Evolutionary conservation across 441 rosid genomes (phyloP), one percentile per base, ranked within the genome.

Genomic region (Arabidopsis hybrid): DNA sequence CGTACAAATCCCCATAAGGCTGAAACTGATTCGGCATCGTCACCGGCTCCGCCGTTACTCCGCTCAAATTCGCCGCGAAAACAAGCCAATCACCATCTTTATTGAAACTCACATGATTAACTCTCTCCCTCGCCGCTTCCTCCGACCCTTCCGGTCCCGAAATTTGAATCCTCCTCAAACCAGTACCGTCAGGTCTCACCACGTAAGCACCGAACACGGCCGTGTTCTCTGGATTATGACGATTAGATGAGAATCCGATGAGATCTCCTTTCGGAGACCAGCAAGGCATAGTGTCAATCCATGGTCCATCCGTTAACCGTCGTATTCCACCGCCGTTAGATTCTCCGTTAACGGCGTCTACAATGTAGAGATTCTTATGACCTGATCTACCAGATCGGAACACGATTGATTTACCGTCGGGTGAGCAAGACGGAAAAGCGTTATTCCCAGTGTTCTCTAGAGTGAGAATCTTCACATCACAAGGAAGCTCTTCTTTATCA

Each of bases 241-340:
- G 82, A 50, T 90, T 93, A 0, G 95, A 91, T 3, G 98, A 91
- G 78, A 93, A 93, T 0, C 95, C 98, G 12, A 93, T 93, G n/a
- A 93, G 86, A 68, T 93, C 92, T 1, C 92, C 93, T 2, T 64
- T 72, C 0, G 95, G 95, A 1, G 97, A 91, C 98, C 97, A 93
- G 29, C 82, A 68, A 1, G 97, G 98, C 98, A 91, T 93, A 2
- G 97, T 89, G 46, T 91, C 96, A 38, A 86, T 86, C 88, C 98
- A 93, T 8, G 88, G 81, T 1, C 98, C 97, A 0, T 87, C 79
- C 8, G 94, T 93, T 50, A 93, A 71, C 55, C 69, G 88, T n/a
- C 88, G 85, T 12, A 71, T 71, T 6, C 84, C 90, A 7, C 73
- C 75, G 12, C 87, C 94, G 29, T 82, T 17, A 18, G 75, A 72